Evolutionary conservation across 108 stramenopile species (phyloP).

Genomic region (Seminavis robusta): DNA sequence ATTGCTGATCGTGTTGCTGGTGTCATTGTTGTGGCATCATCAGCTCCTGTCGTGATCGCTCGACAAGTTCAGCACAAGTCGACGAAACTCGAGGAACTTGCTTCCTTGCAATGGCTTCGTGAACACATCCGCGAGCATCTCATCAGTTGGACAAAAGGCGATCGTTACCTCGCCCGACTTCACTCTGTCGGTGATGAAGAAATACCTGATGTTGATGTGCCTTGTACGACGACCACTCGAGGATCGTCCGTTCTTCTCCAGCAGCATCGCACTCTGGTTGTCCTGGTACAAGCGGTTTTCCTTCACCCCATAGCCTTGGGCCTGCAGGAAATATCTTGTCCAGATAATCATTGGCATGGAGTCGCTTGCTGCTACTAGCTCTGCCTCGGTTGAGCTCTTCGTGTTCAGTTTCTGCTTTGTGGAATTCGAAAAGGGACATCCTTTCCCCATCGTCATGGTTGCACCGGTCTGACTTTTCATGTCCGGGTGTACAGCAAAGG

Average conservation of each 20-base stretch:
- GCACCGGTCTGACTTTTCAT: slow-evolving; percentile 36
- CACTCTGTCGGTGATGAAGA: slow-evolving; percentile 37
- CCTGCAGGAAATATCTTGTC: slow-evolving; percentile 33
- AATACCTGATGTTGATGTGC: slow-evolving; percentile 44
- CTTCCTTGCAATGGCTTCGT: slow-evolving; percentile 43
- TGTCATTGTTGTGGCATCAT: too few relatives aligned
- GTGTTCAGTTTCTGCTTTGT: slow-evolving; percentile 42
- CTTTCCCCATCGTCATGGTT: slow-evolving; percentile 25
- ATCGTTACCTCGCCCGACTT: slow-evolving; percentile 20
- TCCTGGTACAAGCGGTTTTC: slow-evolving; percentile 40
- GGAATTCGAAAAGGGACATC: slow-evolving; percentile 6
- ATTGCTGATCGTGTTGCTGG: too few relatives aligned
- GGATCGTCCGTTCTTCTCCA: slow-evolving; percentile 37
- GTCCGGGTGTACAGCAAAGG: slow-evolving; percentile 29
- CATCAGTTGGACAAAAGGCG: slow-evolving; percentile 33
- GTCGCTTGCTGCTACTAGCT: slow-evolving; percentile 30
- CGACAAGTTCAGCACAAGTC: slow-evolving; percentile 23
- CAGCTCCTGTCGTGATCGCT: too few relatives aligned
- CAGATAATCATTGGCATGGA: slow-evolving; percentile 32
- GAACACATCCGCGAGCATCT: slow-evolving; percentile 38
- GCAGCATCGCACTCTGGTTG: slow-evolving; percentile 39
- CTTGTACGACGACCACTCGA: slow-evolving; percentile 20
- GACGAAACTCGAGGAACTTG: too few relatives aligned
- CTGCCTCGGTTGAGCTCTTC: slow-evolving; percentile 40
- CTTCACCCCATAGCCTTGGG: slow-evolving; percentile 33